Conservation (phyloP, 805 yeast genomes). For the Wickerhamiella cacticola region DNA sequence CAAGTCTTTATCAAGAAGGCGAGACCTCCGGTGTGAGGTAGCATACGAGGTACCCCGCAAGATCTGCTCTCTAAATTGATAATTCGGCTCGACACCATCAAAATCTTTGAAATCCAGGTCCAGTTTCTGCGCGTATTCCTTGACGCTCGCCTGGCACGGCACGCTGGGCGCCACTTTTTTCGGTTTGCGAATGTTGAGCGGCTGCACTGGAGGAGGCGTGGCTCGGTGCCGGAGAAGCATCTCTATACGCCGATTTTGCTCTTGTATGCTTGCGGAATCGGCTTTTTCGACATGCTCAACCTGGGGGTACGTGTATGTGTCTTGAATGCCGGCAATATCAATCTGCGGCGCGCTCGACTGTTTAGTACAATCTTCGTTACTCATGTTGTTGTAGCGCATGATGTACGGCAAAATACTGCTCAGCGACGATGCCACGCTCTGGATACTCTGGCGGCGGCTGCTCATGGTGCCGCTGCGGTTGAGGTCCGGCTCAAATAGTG, state of each 20-base stretch:
- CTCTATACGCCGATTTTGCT: slow-evolving; percentile 4
- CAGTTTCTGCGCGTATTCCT: slow-evolving; percentile 1
- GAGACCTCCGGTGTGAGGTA: background rate
- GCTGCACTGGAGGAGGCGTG: background rate
- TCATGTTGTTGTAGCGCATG: background rate
- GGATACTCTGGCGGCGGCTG: background rate
- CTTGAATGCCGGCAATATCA: background rate
- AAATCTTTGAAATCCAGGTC: slow-evolving; percentile 4
- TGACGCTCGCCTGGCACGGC: slow-evolving; percentile 1
- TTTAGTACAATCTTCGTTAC: background rate
- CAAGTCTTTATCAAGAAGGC: slow-evolving; percentile 7
- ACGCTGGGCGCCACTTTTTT: background rate
- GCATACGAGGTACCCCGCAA: background rate
- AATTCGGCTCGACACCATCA: slow-evolving; percentile 9
- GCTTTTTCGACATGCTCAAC: background rate
- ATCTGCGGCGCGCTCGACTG: background rate
- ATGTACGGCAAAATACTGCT: slow-evolving; percentile 7
- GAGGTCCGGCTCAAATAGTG: background rate
- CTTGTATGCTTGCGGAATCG: background rate
- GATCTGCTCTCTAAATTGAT: slow-evolving; percentile 9
- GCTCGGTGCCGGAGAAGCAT: background rate
- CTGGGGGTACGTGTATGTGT: background rate
- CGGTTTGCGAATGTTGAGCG: background rate
- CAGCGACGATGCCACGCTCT: slow-evolving; percentile 5
- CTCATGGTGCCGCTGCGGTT: background rate